A percentile compares a stretch with the other conserved stretches of the same genome.
phyloP scores from a whole-genome alignment of 2,329 filamentous ascomycete species.

The Aspergillus sp. region DNA sequence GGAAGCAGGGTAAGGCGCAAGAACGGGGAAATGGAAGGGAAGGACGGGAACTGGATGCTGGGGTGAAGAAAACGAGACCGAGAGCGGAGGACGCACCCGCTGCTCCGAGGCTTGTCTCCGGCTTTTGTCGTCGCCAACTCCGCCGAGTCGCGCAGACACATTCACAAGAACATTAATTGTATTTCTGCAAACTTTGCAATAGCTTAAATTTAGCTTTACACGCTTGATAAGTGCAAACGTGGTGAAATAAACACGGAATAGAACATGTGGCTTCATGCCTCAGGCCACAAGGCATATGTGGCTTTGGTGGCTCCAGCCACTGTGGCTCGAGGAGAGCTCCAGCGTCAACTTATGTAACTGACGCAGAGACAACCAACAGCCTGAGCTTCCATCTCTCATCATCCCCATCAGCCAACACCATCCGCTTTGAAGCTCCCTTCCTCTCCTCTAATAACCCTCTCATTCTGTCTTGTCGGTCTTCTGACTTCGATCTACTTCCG shows the following conservation, averaged over 20 bases:
- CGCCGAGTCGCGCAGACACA: background rate
- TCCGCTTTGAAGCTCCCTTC: background rate
- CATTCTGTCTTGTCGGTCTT: background rate
- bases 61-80: conserved; percentile 21
- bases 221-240: background rate
- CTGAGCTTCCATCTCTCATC: conserved; percentile 9
- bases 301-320: conserved; percentile 7
- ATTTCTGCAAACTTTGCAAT: background rate
- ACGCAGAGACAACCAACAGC: conserved; percentile 8
- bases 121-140: background rate
- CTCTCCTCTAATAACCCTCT: background rate
- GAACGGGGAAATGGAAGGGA: conserved; percentile 30
- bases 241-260: background rate
- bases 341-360: conserved; percentile 1
- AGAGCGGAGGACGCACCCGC: conserved; percentile 24
- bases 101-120: conserved; percentile 33
- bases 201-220: background rate
- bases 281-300: conserved; percentile 10
- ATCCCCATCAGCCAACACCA: conserved; percentile 10
- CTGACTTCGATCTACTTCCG: background rate
- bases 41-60: conserved; percentile 20
- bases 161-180: background rate
- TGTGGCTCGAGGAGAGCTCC: conserved; percentile 17
- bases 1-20: conserved; percentile 14
- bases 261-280: conserved; percentile 11